These are phyloP conservation scores for Xylaria sp. DNA, from an alignment of 2,329 filamentous ascomycete genomes.

Conservation along the genomic window DNA sequence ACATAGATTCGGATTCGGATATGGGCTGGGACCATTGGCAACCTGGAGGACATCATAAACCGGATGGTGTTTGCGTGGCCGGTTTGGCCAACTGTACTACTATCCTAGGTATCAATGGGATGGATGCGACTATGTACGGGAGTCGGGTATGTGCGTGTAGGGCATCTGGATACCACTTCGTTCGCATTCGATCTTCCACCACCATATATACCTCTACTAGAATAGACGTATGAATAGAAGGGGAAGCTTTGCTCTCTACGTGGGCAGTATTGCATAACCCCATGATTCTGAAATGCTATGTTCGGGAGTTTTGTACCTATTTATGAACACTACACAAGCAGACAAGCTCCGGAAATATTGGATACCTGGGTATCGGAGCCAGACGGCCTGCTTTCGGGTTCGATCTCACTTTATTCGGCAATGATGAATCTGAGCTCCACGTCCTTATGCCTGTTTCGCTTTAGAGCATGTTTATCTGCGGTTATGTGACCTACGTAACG, in stretches of 20 bases:
- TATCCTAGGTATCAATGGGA: constrained; percentile 18
- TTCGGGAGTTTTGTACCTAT: too few species aligned
- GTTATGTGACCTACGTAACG: neutral
- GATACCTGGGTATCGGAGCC: neutral
- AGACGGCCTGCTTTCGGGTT: neutral
- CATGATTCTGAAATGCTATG: too few species aligned
- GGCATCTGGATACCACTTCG: constrained; percentile 17
- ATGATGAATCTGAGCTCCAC: too few species aligned
- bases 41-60: constrained; percentile 29
- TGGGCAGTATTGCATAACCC: too few species aligned
- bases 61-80: constrained; percentile 27
- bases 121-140: constrained; percentile 14
- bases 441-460: neutral
- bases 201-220: neutral
- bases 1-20: constrained; percentile 23
- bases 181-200: neutral
- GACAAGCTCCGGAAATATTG: too few species aligned
- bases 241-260: too few species aligned
- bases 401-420: too few species aligned
- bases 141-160: constrained; percentile 11
- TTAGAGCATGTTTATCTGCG: neutral
- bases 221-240: neutral
- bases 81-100: constrained; percentile 16
- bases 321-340: too few species aligned
- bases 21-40: constrained; percentile 17